Evolutionary conservation across 2,329 filamentous ascomycete species (phyloP).

Genomic region (Tolypocladium tropicale): DNA sequence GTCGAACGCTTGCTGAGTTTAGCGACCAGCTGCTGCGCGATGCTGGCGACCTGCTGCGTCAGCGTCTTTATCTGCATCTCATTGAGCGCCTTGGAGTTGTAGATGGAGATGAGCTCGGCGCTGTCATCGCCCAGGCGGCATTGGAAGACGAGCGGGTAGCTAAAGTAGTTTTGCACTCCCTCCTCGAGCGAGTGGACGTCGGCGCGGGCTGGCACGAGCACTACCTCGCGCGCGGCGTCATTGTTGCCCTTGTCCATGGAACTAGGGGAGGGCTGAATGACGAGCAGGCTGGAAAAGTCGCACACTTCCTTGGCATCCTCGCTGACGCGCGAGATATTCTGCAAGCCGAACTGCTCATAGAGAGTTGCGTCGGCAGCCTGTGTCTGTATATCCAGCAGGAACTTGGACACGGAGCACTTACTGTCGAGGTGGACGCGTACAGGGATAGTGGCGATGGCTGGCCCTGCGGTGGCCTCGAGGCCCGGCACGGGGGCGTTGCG

Average conservation of each 20-base stretch:
- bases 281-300: conserved; percentile 16
- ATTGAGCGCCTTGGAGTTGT: not conserved
- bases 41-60: not conserved
- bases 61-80: not conserved
- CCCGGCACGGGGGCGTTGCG: conserved; percentile 14
- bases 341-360: conserved; percentile 11
- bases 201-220: not conserved
- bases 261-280: conserved; percentile 11
- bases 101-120: not conserved
- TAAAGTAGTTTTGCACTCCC: not conserved
- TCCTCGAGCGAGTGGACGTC: not conserved
- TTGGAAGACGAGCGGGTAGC: not conserved
- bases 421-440: conserved; percentile 9
- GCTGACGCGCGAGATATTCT: conserved; percentile 8
- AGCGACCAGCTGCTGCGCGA: not conserved
- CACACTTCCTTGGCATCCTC: conserved; percentile 9
- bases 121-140: not conserved
- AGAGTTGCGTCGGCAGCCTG: conserved; percentile 1
- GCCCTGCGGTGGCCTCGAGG: conserved; percentile 15
- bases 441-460: conserved; percentile 20
- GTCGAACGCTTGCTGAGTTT: not conserved
- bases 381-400: conserved; percentile 7
- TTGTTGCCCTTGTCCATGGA: not conserved
- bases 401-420: conserved; percentile 5
- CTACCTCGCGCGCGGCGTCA: not conserved